These are phyloP conservation scores for Candolleomyces efflorescens DNA, from an alignment of 768 basidiomycete genomes.

Conservation along the genomic window DNA sequence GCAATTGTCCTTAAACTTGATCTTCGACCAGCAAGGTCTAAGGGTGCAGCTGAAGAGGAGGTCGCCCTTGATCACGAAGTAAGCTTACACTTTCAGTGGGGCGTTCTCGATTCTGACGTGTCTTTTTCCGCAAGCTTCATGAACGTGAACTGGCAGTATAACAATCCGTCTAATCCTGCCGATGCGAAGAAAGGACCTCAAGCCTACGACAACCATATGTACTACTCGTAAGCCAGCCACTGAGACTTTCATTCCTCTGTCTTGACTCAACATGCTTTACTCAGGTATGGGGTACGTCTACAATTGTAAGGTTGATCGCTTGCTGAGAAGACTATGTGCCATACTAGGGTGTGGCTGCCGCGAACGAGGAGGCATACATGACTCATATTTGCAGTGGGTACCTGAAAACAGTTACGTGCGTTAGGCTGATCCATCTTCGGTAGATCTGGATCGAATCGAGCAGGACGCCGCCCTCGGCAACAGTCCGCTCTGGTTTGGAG, in stretches of 20 bases:
- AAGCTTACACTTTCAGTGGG: constrained; percentile 2
- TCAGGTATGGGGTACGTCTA: constrained; percentile 53
- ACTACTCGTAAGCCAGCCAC: constrained; percentile 53
- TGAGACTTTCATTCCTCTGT: background rate
- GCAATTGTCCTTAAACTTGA: constrained; percentile 20
- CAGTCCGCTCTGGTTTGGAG: constrained; percentile 38
- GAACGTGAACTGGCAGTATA: constrained; percentile 75
- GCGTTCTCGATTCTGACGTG: constrained; percentile 11
- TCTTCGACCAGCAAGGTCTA: constrained; percentile 12
- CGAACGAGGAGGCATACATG: constrained; percentile 63
- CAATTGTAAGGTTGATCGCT: background rate
- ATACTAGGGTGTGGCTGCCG: constrained; percentile 61
- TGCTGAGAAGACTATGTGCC: background rate
- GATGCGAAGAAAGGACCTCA: constrained; percentile 66
- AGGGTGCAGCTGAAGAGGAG: constrained; percentile 9
- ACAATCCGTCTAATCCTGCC: constrained; percentile 68
- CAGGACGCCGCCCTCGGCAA: constrained; percentile 30
- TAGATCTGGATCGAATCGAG: constrained; percentile 59
- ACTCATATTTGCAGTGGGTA: constrained; percentile 64
- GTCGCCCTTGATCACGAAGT: constrained; percentile 34
- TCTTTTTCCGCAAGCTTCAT: constrained; percentile 52
- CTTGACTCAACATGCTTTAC: background rate
- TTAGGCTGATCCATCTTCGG: background rate
- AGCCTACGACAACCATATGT: constrained; percentile 75
- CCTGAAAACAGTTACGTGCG: background rate